Evolutionary conservation across 495 filamentous ascomycete species (phyloP).

Genomic region (Neurospora sp.): DNA sequence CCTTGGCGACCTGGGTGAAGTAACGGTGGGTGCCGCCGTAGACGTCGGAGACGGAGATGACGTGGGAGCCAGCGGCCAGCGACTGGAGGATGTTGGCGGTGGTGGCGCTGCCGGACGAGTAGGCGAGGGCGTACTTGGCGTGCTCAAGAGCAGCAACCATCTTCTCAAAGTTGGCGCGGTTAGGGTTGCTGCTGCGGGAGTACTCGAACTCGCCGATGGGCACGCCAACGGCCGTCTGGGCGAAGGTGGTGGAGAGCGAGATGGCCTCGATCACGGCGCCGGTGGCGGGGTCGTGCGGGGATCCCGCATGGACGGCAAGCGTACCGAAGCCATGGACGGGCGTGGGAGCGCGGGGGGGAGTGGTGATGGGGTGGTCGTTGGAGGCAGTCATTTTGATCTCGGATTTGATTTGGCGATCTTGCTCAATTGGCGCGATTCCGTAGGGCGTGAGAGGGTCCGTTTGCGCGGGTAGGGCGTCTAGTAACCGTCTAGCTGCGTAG

Average conservation of each 20-base stretch:
- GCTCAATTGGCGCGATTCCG: neutral
- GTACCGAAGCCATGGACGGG: slow-evolving; percentile 67
- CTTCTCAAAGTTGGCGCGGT: slow-evolving; percentile 85
- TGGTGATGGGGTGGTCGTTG: slow-evolving; percentile 31
- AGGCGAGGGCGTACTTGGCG: slow-evolving; percentile 87
- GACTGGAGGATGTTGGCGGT: slow-evolving; percentile 90
- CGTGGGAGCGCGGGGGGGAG: slow-evolving; percentile 32
- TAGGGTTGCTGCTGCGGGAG: slow-evolving; percentile 83
- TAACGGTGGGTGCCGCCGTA: slow-evolving; percentile 98
- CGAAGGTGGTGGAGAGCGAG: slow-evolving; percentile 90
- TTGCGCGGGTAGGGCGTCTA: neutral
- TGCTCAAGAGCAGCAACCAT: slow-evolving; percentile 88
- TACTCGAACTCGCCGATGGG: slow-evolving; percentile 88
- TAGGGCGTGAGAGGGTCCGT: neutral
- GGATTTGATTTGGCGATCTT: neutral
- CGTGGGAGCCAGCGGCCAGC: slow-evolving; percentile 83
- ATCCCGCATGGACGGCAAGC: slow-evolving; percentile 84
- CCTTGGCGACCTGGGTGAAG: slow-evolving; percentile 94
- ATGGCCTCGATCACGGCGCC: slow-evolving; percentile 95
- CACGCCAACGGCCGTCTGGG: slow-evolving; percentile 72
- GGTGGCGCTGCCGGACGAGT: slow-evolving; percentile 87
- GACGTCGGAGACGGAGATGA: slow-evolving; percentile 92
- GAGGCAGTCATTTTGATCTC: slow-evolving; percentile 27
- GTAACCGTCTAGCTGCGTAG: neutral
- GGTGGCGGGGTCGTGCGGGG: slow-evolving; percentile 79